Base-by-base conservation (phyloP, 75 land plant species). In the Adiantum capillusveneris region DNA sequence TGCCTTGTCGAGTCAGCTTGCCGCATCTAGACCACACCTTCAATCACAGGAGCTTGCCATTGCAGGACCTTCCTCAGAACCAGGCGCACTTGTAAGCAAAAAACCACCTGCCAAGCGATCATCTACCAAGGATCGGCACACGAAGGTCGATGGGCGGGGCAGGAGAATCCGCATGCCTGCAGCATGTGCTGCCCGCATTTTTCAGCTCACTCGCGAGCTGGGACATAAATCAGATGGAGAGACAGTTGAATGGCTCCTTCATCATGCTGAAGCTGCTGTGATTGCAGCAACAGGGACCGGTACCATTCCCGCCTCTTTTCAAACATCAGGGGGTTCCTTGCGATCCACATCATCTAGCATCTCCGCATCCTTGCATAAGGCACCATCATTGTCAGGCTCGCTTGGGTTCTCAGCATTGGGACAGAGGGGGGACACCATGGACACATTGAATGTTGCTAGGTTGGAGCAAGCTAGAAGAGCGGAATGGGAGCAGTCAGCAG, bases 101-200 rank as follows among this genome's bases (percentile, higher is more conserved):
- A 82, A 75, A 41, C 77, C 86, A 14, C 72, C 87, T 24, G 79
- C 93, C 11, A 90, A 90, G 71, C 51, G 96, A 18, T 48, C 85
- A 6, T 79, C 96, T 6, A 90, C 91, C 19, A 83, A 83, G 43
- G 86, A 83, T 60, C 37, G 86, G 65, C 86, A 83, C 62, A 83
- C 84, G 20, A 83, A 83, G 65, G 86, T 83, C 13, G 86, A 83
- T 46, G 86, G 86, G 27, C 56, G 86, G 16, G 86, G 86, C 2
- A 62, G 86, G 24, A 61, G 86, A 30, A 83, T 83, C 44, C 73
- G 86, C 19, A 83, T 83, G 86, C 86, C 86, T 44, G 86, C 86
- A 14, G 52, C 84, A 11, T 83, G 86, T 68, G 86, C 86, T 0
- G 86, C 86, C 18, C 70, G 86, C 36, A 84, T 83, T 16, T 83